A percentile compares a stretch with the other conserved stretches of the same genome.
These are phyloP conservation scores for Metschnikowia matae DNA, from an alignment of 805 yeast genomes.

Conservation along the genomic window DNA sequence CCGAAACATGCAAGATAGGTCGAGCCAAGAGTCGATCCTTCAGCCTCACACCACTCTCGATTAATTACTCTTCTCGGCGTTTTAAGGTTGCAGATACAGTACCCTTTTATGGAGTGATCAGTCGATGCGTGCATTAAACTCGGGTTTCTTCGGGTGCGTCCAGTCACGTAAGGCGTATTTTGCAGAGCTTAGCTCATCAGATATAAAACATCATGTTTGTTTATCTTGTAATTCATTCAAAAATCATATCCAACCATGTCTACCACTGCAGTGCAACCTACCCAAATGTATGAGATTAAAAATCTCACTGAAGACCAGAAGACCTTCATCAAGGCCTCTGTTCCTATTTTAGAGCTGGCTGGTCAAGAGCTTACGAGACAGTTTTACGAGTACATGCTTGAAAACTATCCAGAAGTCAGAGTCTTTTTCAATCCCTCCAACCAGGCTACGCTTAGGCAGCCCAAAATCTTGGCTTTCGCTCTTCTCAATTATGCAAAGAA, in stretches of 20 bases:
- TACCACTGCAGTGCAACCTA: not conserved
- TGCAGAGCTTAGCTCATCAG: not conserved
- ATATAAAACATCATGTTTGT: not conserved
- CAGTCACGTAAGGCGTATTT: not conserved
- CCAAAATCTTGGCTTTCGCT: slow-evolving; percentile 60
- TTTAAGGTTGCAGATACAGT: not conserved
- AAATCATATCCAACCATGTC: not conserved
- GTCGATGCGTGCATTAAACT: not conserved
- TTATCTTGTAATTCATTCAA: not conserved
- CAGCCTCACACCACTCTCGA: not conserved
- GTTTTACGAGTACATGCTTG: slow-evolving; percentile 56
- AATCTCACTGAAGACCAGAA: slow-evolving; percentile 31
- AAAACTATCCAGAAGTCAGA: slow-evolving; percentile 48
- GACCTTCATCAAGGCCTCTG: slow-evolving; percentile 39
- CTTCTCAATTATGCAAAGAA: slow-evolving; percentile 58
- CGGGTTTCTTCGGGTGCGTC: slow-evolving; percentile 1
- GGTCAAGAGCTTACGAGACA: slow-evolving; percentile 53
- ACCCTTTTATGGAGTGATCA: not conserved
- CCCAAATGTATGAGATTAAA: slow-evolving; percentile 22
- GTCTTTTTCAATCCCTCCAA: slow-evolving; percentile 59
- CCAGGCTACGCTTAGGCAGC: slow-evolving; percentile 54
- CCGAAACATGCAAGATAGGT: not conserved
- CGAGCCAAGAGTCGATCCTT: not conserved
- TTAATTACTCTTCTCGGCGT: not conserved
- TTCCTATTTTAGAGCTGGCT: slow-evolving; percentile 52